Evolutionary conservation across 2,329 filamentous ascomycete species (phyloP).

Genomic region (Dothiorella sarmentorum): DNA sequence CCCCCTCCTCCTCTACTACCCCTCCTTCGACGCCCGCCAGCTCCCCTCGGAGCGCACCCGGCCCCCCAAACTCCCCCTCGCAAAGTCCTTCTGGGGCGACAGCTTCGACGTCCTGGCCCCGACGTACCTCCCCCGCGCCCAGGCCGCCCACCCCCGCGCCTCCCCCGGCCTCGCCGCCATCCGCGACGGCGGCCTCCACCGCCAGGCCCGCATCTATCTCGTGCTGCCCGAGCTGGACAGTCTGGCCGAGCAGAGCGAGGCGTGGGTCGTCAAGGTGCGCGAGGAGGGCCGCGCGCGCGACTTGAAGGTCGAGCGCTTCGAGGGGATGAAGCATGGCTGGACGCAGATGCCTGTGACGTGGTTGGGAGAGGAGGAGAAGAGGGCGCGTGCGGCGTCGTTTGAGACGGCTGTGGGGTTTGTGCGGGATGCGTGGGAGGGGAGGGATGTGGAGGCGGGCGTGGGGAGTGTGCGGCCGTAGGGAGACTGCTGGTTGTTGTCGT

Average conservation of each 20-base stretch:
- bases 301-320: slow-evolving; percentile 27
- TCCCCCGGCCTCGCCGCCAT: slow-evolving; percentile 39
- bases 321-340: slow-evolving; percentile 35
- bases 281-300: slow-evolving; percentile 28
- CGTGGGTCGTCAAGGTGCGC: slow-evolving; percentile 42
- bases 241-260: slow-evolving; percentile 41
- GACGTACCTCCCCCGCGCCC: slow-evolving; percentile 39
- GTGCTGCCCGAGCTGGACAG: slow-evolving; percentile 42
- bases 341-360: slow-evolving; percentile 42
- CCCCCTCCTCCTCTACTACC: slow-evolving; percentile 43
- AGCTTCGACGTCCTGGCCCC: slow-evolving; percentile 40
- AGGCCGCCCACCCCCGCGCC: slow-evolving; percentile 38
- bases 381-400: slow-evolving; percentile 37
- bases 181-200: slow-evolving; percentile 29
- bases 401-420: slow-evolving; percentile 36
- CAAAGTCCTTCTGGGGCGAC: slow-evolving; percentile 27
- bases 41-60: slow-evolving; percentile 40
- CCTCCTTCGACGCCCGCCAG: slow-evolving; percentile 41
- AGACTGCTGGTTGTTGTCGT: too few relatives aligned
- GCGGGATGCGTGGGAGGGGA: slow-evolving; percentile 33
- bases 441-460: slow-evolving; percentile 8
- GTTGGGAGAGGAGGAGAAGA: slow-evolving; percentile 37
- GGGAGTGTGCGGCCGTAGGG: background rate
- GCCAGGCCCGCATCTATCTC: slow-evolving; percentile 39
- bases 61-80: slow-evolving; percentile 32